Evolutionary conservation across 306 rosid genomes (phyloP).

Genomic region (Glycine soja): DNA sequence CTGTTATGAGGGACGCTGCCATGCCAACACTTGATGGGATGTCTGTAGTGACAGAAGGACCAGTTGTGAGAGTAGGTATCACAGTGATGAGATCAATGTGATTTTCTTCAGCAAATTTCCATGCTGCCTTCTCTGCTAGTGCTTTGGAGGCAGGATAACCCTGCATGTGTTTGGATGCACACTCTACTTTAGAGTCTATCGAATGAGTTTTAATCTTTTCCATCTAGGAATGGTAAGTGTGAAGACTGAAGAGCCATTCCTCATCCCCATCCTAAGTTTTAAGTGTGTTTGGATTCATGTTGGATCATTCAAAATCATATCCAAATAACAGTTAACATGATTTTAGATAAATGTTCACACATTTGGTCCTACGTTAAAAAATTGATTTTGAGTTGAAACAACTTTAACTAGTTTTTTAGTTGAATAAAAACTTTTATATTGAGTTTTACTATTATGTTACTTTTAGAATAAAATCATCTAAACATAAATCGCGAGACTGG

Average conservation of each 20-base stretch:
- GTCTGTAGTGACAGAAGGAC: slow-evolving; percentile 73
- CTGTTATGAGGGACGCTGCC: slow-evolving; percentile 65
- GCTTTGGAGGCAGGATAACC: slow-evolving; percentile 82
- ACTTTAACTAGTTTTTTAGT: neutral
- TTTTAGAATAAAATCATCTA: neutral
- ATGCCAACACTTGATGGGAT: slow-evolving; percentile 66
- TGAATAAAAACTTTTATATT: neutral
- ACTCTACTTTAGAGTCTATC: slow-evolving; percentile 9
- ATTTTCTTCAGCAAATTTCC: slow-evolving; percentile 78
- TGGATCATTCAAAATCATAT: neutral
- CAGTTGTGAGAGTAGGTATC: slow-evolving; percentile 72
- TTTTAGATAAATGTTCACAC: neutral
- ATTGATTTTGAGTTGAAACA: neutral
- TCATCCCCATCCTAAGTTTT: neutral
- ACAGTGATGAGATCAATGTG: slow-evolving; percentile 78
- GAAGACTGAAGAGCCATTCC: neutral
- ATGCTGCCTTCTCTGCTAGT: slow-evolving; percentile 79
- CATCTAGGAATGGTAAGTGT: neutral
- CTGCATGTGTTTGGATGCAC: slow-evolving; percentile 51
- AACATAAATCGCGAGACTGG: neutral
- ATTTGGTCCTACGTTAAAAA: neutral
- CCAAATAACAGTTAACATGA: neutral
- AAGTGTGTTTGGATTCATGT: neutral
- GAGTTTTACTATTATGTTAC: neutral
- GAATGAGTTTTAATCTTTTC: neutral